Evolutionary conservation across 371 early-diverging fungal genomes (phyloP), one percentile per base, ranked within the genome.

Genomic region (Phascolomyces articulosus): DNA sequence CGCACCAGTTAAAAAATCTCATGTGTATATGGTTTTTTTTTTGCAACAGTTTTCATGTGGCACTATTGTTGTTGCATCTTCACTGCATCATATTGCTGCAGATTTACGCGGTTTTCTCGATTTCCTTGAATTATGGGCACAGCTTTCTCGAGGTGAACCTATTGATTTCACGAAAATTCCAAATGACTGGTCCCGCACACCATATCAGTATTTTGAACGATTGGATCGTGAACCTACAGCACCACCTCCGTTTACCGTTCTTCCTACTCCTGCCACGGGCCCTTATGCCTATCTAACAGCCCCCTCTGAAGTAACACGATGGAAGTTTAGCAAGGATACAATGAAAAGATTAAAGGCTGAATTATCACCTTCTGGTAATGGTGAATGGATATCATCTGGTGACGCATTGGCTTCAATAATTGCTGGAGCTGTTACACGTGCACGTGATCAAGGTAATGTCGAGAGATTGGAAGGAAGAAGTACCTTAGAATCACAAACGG

Each of bases 111-210:
- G 78, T 8, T 75, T 68, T 44, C 70, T 77, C 4, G 75, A 77
- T 57, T 77, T 80, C 38, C 71, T 80, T 29, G 73, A 80, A 58
- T 61, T 77, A 2, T 80, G 80, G 80, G 73, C 78, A 55, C 41
- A 44, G 26, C 31, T 80, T 26, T 61, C 67, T 44, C 63, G 80
- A 63, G 70, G 60, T 4, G 78, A 77, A 62, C 27, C 71, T 18
- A 44, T 73, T 15, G 72, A 80, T 56, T 62, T 66, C 15, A 63
- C 73, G 29, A 64, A 23, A 21, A 70, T 79, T 54, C 80, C 75
- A 24, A 60, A 60, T 29, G 73, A 75, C 54, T 80, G 78, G 78
- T 49, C 68, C 28, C 80, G 60, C 56, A 71, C 53, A 11, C 80
- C 78, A 49, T 63, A 68, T 60, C 73, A 65, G 60, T 80, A 69